Evolutionary conservation across 495 filamentous ascomycete species (phyloP).

Genomic region (Lepidopterella palustris): DNA sequence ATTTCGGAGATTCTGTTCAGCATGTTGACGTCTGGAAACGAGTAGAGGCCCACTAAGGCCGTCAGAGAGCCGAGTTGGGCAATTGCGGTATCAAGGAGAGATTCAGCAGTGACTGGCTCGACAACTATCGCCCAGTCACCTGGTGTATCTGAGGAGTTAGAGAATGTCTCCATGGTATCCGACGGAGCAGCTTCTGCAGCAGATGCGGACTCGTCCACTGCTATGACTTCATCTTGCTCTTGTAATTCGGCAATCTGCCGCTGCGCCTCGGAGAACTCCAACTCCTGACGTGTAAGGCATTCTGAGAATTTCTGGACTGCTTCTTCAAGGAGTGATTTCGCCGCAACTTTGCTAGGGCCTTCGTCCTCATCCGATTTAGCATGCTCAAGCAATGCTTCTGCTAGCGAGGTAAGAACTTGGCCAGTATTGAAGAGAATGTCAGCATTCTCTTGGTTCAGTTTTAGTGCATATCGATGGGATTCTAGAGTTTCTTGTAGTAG

Average conservation of each 20-base stretch:
- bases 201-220: conserved; percentile 12
- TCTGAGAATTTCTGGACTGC: conserved; percentile 56
- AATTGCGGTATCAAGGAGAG: conserved; percentile 57
- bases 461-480: conserved; percentile 55
- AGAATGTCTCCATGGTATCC: conserved; percentile 27
- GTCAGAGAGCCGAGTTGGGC: conserved; percentile 56
- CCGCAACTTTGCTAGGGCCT: conserved; percentile 3
- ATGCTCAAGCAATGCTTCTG: conserved; percentile 50
- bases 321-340: conserved; percentile 50
- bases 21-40: conserved; percentile 16
- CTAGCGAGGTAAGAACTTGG: conserved; percentile 60
- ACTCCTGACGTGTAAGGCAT: conserved; percentile 55
- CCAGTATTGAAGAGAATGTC: conserved; percentile 64
- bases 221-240: conserved; percentile 33
- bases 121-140: conserved; percentile 57
- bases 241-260: conserved; percentile 33
- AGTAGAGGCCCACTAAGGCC: conserved; percentile 35
- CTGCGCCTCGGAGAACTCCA: conserved; percentile 49
- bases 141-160: conserved; percentile 36
- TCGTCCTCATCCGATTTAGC: conserved; percentile 40
- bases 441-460: conserved; percentile 53
- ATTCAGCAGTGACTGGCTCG: conserved; percentile 54
- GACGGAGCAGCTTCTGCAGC: conserved; percentile 11
- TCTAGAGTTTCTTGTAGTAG: conserved; percentile 51
- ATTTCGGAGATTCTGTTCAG: conserved; percentile 41